Evolutionary conservation across 345 rosid genomes (phyloP).

Genomic region (Camelina sativa): DNA sequence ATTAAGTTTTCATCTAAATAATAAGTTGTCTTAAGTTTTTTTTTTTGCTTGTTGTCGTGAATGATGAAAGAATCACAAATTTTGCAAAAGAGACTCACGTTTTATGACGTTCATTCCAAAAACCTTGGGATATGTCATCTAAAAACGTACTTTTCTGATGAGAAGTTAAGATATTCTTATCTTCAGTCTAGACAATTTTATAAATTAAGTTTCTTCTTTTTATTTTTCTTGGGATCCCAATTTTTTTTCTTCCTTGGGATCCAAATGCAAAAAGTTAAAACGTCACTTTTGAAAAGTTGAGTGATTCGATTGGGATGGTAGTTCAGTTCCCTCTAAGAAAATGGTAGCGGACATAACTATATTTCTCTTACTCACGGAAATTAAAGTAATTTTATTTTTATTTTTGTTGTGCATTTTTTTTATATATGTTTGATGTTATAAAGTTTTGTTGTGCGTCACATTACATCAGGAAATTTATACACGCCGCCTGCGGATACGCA

Average conservation of each 20-base stretch:
- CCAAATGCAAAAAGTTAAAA: constrained; percentile 32
- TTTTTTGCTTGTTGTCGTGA: neutral
- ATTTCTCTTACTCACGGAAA: neutral
- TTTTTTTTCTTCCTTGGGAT: constrained; percentile 29
- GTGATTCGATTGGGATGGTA: constrained; percentile 16
- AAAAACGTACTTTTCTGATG: constrained; percentile 14
- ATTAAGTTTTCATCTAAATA: too few relatives aligned
- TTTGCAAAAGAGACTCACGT: neutral
- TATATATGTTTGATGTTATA: neutral
- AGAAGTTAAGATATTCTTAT: constrained; percentile 23
- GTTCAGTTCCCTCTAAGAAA: neutral
- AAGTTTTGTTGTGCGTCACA: too few relatives aligned
- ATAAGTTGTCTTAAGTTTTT: neutral
- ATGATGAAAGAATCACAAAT: neutral
- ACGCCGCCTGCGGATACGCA: constrained; percentile 42
- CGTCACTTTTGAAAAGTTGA: constrained; percentile 36
- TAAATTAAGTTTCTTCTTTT: neutral
- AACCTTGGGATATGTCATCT: constrained; percentile 34
- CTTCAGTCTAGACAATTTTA: constrained; percentile 3
- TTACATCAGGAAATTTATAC: constrained; percentile 43
- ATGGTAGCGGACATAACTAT: neutral
- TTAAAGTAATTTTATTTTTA: neutral
- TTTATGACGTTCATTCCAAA: constrained; percentile 21
- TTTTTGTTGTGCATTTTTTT: constrained; percentile 3
- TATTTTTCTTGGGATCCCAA: constrained; percentile 28